Evolutionary conservation across 179 eudicot species (phyloP), one percentile per base, ranked within the genome.

Genomic region (Heliamphora pulchella): DNA sequence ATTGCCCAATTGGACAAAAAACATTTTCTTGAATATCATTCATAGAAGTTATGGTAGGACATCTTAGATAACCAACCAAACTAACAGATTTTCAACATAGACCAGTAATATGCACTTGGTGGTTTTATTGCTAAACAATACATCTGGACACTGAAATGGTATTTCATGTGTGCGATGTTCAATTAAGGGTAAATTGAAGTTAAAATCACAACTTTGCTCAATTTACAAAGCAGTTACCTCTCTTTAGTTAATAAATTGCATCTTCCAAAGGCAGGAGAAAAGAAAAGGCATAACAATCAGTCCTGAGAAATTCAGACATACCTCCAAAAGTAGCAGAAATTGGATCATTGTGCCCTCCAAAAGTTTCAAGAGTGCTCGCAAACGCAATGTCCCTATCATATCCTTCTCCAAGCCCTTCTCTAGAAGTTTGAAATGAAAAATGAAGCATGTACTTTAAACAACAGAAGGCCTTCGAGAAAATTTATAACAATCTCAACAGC

Each of bases 381-480:
- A 93, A 94, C 71, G 91, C 91, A 84, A 94, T 80, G 81, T 91
- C 94, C 79, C 87, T 91, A 59, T 93, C 97, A 86, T 90, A 91
- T 59, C 92, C 94, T 81, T 93, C 98, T 87, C 94, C 97, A 84
- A 94, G 98, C 71, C 97, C 94, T 86, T 93, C 98, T 80, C 98
- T 94, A 90, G 55, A 79, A 82, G 78, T 76, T 78, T 62, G 63
- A 53, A 75, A 43, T 11, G 7, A 22, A 54, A 74, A 51, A 75
- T 65, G 55, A 80, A 71, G 78, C 54, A 80, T 15, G 8, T 39
- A 59, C 31, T 58, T 57, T 55, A 75, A 43, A 58, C 51, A 58
- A 59, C 17, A n/a, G 41, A 66, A 66, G 47, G 22, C 22, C 57
- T n/a, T 51, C 20, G 44, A 18, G 44, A 50, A 59, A 58, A 17